A percentile compares a stretch with the other conserved stretches of the same genome.
Evolutionary conservation across 768 basidiomycete genomes (phyloP).

Genomic region (Ephemerocybe angulata): DNA sequence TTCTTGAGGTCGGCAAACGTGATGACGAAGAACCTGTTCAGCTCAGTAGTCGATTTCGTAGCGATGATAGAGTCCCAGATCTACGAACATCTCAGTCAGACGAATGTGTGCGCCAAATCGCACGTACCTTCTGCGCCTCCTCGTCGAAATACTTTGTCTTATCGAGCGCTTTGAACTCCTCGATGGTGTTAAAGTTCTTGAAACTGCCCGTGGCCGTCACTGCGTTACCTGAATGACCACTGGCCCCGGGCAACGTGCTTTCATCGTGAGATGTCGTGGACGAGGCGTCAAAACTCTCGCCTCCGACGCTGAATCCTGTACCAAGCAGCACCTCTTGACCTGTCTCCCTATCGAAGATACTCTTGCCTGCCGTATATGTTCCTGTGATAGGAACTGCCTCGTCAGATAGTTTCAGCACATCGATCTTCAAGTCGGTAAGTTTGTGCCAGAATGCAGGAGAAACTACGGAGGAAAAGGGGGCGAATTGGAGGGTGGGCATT

Average conservation of each 20-base stretch:
- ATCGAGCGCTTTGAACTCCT: slow-evolving; percentile 87
- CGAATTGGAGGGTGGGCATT: slow-evolving; percentile 79
- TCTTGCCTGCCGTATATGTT: slow-evolving; percentile 66
- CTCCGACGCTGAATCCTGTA: slow-evolving; percentile 60
- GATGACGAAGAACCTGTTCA: slow-evolving; percentile 83
- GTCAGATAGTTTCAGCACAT: slow-evolving; percentile 81
- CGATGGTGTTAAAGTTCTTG: slow-evolving; percentile 96
- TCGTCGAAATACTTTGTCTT: slow-evolving; percentile 84
- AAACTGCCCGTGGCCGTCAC: slow-evolving; percentile 60
- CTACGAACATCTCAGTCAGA: slow-evolving; percentile 30
- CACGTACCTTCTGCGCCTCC: slow-evolving; percentile 61
- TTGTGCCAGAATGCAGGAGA: slow-evolving; percentile 93
- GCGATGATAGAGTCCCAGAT: slow-evolving; percentile 64
- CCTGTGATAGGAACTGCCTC: slow-evolving; percentile 60
- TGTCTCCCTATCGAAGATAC: slow-evolving; percentile 73
- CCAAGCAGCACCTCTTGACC: slow-evolving; percentile 70
- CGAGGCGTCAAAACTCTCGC: slow-evolving; percentile 68
- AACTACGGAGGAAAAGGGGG: slow-evolving; percentile 82
- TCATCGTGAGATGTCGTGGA: too few species aligned
- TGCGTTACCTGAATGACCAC: slow-evolving; percentile 46
- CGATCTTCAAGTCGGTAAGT: slow-evolving; percentile 85
- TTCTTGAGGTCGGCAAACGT: slow-evolving; percentile 98
- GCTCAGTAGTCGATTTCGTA: slow-evolving; percentile 48
- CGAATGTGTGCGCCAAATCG: neutral
- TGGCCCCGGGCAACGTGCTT: neutral